Percentiles rank a stretch among this genome's conserved stretches.
phyloP scores from a whole-genome alignment of 495 filamentous ascomycete genomes.

The Lasiosphaeriaceae sp. region DNA sequence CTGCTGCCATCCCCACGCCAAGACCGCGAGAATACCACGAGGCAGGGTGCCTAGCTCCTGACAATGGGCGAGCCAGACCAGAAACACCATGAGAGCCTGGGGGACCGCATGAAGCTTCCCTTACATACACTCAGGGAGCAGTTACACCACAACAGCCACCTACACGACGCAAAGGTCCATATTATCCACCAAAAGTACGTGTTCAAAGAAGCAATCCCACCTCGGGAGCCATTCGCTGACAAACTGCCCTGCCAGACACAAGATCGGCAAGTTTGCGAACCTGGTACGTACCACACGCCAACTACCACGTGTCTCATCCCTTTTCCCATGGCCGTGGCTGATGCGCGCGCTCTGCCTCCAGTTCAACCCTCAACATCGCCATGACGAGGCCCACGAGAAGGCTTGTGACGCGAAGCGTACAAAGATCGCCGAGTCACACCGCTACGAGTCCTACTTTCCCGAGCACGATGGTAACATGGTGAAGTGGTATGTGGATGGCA shows the following conservation, averaged over 20 bases:
- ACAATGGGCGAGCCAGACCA: slow-evolving; percentile 1
- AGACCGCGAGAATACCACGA: neutral
- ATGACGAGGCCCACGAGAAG: slow-evolving; percentile 91
- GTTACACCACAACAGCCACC: slow-evolving; percentile 39
- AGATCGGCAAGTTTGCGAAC: slow-evolving; percentile 54
- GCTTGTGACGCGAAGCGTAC: slow-evolving; percentile 74
- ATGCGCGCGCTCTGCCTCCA: slow-evolving; percentile 12
- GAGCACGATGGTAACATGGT: slow-evolving; percentile 78
- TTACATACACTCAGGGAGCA: slow-evolving; percentile 45
- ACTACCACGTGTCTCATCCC: neutral
- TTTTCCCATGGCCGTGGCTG: neutral
- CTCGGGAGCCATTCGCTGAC: neutral
- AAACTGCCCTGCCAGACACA: slow-evolving; percentile 31
- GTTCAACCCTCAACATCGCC: slow-evolving; percentile 86
- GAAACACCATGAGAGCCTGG: slow-evolving; percentile 16
- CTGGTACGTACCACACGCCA: slow-evolving; percentile 27
- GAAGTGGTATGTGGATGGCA: slow-evolving; percentile 96
- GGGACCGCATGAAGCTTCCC: slow-evolving; percentile 31
- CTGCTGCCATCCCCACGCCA: neutral
- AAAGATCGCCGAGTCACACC: slow-evolving; percentile 66
- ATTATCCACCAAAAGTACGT: slow-evolving; percentile 47
- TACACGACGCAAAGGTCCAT: slow-evolving; percentile 45
- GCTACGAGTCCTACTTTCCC: slow-evolving; percentile 86
- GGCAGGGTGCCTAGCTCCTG: neutral
- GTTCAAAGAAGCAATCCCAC: neutral